These are phyloP conservation scores for Nemania sp. DNA, from an alignment of 2,329 filamentous ascomycete genomes.

Conservation along the genomic window DNA sequence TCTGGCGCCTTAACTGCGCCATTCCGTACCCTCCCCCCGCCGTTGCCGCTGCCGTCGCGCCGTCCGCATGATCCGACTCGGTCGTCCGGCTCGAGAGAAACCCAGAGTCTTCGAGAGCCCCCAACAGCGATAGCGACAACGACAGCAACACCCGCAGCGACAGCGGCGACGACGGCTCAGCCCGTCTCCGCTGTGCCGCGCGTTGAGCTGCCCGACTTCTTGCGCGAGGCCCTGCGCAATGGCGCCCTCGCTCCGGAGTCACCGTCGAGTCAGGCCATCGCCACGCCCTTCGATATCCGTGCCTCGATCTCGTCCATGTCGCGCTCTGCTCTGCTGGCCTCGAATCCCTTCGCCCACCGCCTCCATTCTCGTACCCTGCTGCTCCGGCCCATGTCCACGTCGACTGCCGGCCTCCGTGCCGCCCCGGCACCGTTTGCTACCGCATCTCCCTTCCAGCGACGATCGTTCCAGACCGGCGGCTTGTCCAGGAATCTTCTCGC, in stretches of 20 bases:
- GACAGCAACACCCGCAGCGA: too few species aligned
- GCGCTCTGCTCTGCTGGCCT: slow-evolving; percentile 36
- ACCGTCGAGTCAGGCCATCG: slow-evolving; percentile 26
- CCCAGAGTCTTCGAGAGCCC: too few species aligned
- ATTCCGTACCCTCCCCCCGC: slow-evolving; percentile 36
- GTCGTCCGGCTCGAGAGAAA: too few species aligned
- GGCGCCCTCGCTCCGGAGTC: slow-evolving; percentile 29
- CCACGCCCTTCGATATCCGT: slow-evolving; percentile 39
- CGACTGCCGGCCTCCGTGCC: slow-evolving; percentile 25
- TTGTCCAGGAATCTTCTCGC: slow-evolving; percentile 71
- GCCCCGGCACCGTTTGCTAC: slow-evolving; percentile 24
- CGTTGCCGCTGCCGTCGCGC: slow-evolving; percentile 9
- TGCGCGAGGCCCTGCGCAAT: slow-evolving; percentile 35
- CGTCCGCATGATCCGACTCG: slow-evolving; percentile 14
- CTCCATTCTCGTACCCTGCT: slow-evolving; percentile 29
- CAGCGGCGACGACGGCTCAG: not conserved
- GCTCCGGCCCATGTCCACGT: slow-evolving; percentile 35
- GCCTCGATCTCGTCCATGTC: slow-evolving; percentile 39
- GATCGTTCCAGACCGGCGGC: slow-evolving; percentile 50
- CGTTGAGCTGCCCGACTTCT: slow-evolving; percentile 41
- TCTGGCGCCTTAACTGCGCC: slow-evolving; percentile 45
- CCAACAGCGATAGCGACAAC: not conserved
- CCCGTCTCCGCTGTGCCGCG: slow-evolving; percentile 18
- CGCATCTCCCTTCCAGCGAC: slow-evolving; percentile 34
- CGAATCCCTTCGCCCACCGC: slow-evolving; percentile 36